Conservation (phyloP, 768 basidiomycete species). For the Coprinopsis cinerea region DNA sequence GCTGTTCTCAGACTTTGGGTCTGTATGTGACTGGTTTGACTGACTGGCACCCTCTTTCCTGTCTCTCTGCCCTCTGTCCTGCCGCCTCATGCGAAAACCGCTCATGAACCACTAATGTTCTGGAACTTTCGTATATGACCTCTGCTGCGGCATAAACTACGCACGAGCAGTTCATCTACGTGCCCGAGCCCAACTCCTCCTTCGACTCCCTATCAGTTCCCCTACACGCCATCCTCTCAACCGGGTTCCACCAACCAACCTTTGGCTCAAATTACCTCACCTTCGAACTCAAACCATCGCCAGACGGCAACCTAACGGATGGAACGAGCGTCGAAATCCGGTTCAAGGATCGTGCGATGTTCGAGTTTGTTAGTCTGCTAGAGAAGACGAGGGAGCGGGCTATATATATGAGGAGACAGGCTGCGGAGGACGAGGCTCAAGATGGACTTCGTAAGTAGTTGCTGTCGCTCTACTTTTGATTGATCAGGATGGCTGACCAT, state of each 20-base stretch:
- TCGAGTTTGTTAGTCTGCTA: slow-evolving; percentile 63
- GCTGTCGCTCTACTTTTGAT: not conserved
- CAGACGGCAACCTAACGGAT: slow-evolving; percentile 58
- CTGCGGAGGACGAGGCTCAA: slow-evolving; percentile 46
- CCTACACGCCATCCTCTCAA: slow-evolving; percentile 56
- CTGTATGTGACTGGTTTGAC: not conserved
- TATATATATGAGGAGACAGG: slow-evolving; percentile 67
- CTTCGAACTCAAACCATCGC: slow-evolving; percentile 61
- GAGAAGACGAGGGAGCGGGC: slow-evolving; percentile 75
- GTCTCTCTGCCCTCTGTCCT: too few species aligned
- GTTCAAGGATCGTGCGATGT: slow-evolving; percentile 62
- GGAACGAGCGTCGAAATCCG: slow-evolving; percentile 66
- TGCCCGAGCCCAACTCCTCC: slow-evolving; percentile 27
- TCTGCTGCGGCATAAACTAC: too few species aligned
- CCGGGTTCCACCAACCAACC: slow-evolving; percentile 71
- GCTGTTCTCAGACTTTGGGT: not conserved
- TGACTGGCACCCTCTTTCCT: not conserved
- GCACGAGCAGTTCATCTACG: slow-evolving; percentile 70
- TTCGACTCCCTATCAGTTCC: slow-evolving; percentile 54
- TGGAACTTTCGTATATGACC: slow-evolving; percentile 2
- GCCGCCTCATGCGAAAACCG: too few species aligned
- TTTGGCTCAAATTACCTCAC: slow-evolving; percentile 64
- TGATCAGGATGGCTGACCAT: not conserved
- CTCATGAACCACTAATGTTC: too few species aligned
- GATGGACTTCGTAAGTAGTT: slow-evolving; percentile 54